Evolutionary conservation across 352 stramenopile species (phyloP), one percentile per base, ranked within the genome.

Genomic region (Globisporangium acanthophoron): DNA sequence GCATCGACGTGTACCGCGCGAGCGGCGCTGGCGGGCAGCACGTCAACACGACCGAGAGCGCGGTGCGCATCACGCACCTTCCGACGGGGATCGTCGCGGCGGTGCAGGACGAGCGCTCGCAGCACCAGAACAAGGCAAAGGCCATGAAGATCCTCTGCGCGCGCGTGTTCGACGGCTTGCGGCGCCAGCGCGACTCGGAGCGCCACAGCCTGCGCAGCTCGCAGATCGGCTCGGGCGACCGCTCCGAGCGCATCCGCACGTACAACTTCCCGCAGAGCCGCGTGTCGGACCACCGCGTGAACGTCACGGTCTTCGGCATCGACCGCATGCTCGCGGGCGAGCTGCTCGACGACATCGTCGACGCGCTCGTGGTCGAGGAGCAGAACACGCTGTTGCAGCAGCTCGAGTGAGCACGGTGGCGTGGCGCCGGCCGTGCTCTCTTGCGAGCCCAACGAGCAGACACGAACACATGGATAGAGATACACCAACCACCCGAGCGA

Each of bases 41-140:
- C 72, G 97, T 99, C n/a, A 99, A 99, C 84, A 99, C 98, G 58
- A 98, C 96, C 8, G 97, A 99, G 66, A 98, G 92, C 50, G 96
- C 94, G 11, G 95, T 99, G 41, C 93, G 97, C 56, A 85, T 99
- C 56, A 92, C 97, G 18, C 97, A 99, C 67, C 90, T 98, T 61
- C 97, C 97, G 15, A 99, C 97, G 43, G 96, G 96, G 21, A 98
- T 87, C 57, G 71, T 87, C 44, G 80, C 77, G 7, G 75, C 80
- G n/a, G 72, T 88, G 56, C 93, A 98, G 56, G 94, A 98, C 66
- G 96, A 99, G 70, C 86, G 97, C 20, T 97, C 83, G 43, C 97
- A 99, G 76, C 85, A 98, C 48, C 96, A 98, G 71, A 99, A 99
- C 78, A 99, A 99, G 68, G 96, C 97, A 45, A 92, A 98, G 60